A percentile compares a stretch with the other conserved stretches of the same genome.
phyloP scores from a whole-genome alignment of 768 basidiomycete genomes.

The Stropharia rugosoannulata region DNA sequence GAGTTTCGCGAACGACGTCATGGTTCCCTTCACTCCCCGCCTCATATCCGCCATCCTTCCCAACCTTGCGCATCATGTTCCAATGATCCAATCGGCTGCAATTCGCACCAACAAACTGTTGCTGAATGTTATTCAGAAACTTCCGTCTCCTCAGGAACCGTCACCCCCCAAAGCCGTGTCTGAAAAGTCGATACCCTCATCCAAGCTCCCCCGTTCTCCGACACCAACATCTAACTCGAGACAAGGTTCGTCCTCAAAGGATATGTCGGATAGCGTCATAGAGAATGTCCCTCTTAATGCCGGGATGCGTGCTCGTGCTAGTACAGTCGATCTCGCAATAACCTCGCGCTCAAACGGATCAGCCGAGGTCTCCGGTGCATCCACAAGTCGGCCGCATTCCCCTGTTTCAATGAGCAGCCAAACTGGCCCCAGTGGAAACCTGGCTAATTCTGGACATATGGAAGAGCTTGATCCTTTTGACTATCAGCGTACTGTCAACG shows the following conservation, averaged over 20 bases:
- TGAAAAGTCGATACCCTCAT: slow-evolving; percentile 28
- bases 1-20: slow-evolving; percentile 83
- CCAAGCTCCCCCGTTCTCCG: slow-evolving; percentile 53
- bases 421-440: slow-evolving; percentile 31
- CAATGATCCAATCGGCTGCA: slow-evolving; percentile 87
- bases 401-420: slow-evolving; percentile 50
- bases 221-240: slow-evolving; percentile 36
- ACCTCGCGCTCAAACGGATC: slow-evolving; percentile 32
- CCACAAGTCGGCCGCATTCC: slow-evolving; percentile 63
- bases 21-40: slow-evolving; percentile 92
- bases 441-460: slow-evolving; percentile 22
- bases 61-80: slow-evolving; percentile 89
- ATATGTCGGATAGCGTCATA: slow-evolving; percentile 43
- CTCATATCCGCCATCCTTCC: slow-evolving; percentile 92
- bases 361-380: slow-evolving; percentile 30
- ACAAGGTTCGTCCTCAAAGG: slow-evolving; percentile 29
- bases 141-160: slow-evolving; percentile 71
- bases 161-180: slow-evolving; percentile 21
- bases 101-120: slow-evolving; percentile 84
- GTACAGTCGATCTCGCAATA: slow-evolving; percentile 35
- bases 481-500: slow-evolving; percentile 90
- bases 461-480: slow-evolving; percentile 80
- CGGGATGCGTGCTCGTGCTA: slow-evolving; percentile 18
- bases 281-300: slow-evolving; percentile 9
- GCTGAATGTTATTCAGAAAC: slow-evolving; percentile 78